Conservation (phyloP, 2,329 filamentous ascomycete species). For the Beauveria caledonica region DNA sequence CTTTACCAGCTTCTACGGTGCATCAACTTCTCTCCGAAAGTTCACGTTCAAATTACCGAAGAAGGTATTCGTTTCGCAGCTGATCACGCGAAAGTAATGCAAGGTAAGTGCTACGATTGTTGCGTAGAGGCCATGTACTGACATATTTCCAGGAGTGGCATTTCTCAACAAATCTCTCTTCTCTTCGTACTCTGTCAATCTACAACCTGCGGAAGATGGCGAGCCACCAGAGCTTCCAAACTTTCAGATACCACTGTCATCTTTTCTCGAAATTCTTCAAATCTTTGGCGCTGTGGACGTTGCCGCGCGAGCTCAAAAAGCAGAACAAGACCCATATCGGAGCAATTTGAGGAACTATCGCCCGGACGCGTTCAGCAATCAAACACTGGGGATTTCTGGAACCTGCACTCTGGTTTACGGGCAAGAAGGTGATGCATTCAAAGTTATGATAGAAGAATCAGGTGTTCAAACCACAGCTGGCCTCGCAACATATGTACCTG, state of each 20-base stretch:
- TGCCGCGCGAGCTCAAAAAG: slow-evolving; percentile 46
- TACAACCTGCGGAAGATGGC: slow-evolving; percentile 28
- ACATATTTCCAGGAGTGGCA: slow-evolving; percentile 37
- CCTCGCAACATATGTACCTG: slow-evolving; percentile 77
- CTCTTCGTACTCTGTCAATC: slow-evolving; percentile 69
- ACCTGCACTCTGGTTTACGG: slow-evolving; percentile 78
- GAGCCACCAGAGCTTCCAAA: slow-evolving; percentile 45
- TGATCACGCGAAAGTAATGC: slow-evolving; percentile 83
- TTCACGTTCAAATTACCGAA: slow-evolving; percentile 65
- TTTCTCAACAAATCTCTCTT: slow-evolving; percentile 88
- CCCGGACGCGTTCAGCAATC: slow-evolving; percentile 72
- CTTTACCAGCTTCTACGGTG: slow-evolving; percentile 55
- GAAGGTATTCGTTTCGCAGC: slow-evolving; percentile 82
- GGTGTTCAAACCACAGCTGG: slow-evolving; percentile 85
- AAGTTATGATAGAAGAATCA: slow-evolving; percentile 77
- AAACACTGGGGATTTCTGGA: slow-evolving; percentile 73
- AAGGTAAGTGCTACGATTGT: slow-evolving; percentile 49
- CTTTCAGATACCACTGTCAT: slow-evolving; percentile 81
- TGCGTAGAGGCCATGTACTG: slow-evolving; percentile 7
- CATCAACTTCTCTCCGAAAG: slow-evolving; percentile 51
- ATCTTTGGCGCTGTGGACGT: slow-evolving; percentile 85
- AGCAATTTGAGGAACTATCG: slow-evolving; percentile 55
- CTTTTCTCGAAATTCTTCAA: slow-evolving; percentile 86
- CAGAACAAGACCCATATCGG: slow-evolving; percentile 51
- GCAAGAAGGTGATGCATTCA: slow-evolving; percentile 67